These are phyloP conservation scores for Hanseniaspora valbyensis DNA, from an alignment of 805 yeast species.

Conservation along the genomic window DNA sequence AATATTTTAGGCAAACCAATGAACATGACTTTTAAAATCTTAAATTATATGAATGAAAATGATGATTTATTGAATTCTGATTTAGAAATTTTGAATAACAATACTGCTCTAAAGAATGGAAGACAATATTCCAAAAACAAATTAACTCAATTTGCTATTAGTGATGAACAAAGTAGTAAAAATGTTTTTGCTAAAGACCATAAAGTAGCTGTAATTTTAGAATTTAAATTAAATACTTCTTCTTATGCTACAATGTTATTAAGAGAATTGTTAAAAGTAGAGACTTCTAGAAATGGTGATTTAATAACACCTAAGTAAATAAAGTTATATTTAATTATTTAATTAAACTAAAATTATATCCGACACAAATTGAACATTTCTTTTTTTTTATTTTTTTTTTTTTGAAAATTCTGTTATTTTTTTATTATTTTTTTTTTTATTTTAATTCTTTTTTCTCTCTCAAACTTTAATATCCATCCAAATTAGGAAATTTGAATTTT, in stretches of 20 bases:
- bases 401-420: too few relatives aligned
- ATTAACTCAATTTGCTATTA: conserved; percentile 26
- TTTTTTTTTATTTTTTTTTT: conserved; percentile 1
- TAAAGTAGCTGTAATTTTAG: conserved; percentile 60
- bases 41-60: conserved; percentile 50
- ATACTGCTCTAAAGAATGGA: conserved; percentile 27
- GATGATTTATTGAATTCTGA: conserved; percentile 76
- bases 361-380: background rate
- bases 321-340: background rate
- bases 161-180: conserved; percentile 23
- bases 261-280: conserved; percentile 76
- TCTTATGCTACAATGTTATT: conserved; percentile 97
- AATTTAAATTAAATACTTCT: conserved; percentile 69
- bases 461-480: too few relatives aligned
- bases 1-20: conserved; percentile 55
- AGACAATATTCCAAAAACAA: conserved; percentile 27
- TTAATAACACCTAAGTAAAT: background rate
- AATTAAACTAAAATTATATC: background rate
- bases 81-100: conserved; percentile 40
- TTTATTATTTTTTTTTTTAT: background rate
- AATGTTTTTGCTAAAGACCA: conserved; percentile 28
- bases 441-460: too few relatives aligned
- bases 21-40: conserved; percentile 48
- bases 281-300: conserved; percentile 48
- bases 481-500: background rate